Conservation (phyloP, 2,329 filamentous ascomycete species). For the Coniochaeta pulveracea region DNA sequence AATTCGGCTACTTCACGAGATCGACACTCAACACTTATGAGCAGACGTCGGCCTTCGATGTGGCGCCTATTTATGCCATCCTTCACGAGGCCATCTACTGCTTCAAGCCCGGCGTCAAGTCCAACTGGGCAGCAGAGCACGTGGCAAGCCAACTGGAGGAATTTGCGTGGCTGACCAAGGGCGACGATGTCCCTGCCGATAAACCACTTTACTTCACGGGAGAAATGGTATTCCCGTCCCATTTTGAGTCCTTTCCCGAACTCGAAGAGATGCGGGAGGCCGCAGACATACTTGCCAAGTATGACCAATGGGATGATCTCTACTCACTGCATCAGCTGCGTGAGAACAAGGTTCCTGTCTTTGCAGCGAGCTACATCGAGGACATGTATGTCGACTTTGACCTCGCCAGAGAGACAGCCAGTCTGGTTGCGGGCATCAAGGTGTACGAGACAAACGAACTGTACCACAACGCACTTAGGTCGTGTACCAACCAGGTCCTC, state of each 20-base stretch:
- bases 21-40: conserved; percentile 62
- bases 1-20: conserved; percentile 64
- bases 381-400: conserved; percentile 89
- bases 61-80: conserved; percentile 71
- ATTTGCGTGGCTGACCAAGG: conserved; percentile 38
- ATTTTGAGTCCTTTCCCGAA: conserved; percentile 73
- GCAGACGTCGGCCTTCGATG: conserved; percentile 56
- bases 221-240: conserved; percentile 84
- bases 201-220: conserved; percentile 68
- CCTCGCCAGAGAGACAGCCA: conserved; percentile 62
- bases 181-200: conserved; percentile 23
- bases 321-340: conserved; percentile 66
- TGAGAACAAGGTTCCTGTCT: conserved; percentile 74
- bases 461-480: conserved; percentile 75
- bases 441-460: conserved; percentile 77
- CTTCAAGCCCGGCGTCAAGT: conserved; percentile 47
- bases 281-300: conserved; percentile 58
- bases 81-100: conserved; percentile 86
- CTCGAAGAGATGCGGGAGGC: conserved; percentile 56
- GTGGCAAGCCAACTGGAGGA: conserved; percentile 37
- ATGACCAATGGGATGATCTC: conserved; percentile 59
- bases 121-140: conserved; percentile 65
- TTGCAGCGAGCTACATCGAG: conserved; percentile 71
- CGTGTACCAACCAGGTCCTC: conserved; percentile 65
- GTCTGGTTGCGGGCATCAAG: conserved; percentile 63